Base-by-base conservation (phyloP, 495 filamentous ascomycete genomes). In the Astrocystis sublimbata region DNA sequence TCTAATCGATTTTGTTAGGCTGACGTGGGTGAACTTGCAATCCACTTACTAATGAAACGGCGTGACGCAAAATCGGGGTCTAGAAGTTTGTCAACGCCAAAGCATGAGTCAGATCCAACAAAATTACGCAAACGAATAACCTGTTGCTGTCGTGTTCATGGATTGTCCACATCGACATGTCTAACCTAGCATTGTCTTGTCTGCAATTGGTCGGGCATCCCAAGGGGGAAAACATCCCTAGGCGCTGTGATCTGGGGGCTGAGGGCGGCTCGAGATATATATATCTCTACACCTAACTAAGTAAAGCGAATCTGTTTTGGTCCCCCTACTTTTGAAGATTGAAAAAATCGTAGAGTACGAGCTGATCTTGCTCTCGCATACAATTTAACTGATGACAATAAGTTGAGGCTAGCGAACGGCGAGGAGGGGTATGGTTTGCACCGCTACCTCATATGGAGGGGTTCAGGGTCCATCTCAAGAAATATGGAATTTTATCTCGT, bases 401-500 rank as follows among this genome's bases (percentile, higher is more conserved):
- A 24, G 47, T n/a, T 51, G 47, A 51, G 26, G 47, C 33, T 30
- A 51, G 26, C 17, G 6, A 31, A 19, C 6, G 19, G 28, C 9
- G 47, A 51, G 28, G 47, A 51, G 47, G 47, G 47, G 47, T 51
- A 51, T 9, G 10, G n/a, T n/a, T n/a, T n/a, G n/a, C n/a, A n/a
- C n/a, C n/a, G n/a, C n/a, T 21, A 42, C n/a, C 10, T 17, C 3
- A 5, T 19, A 2, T 47, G 1, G 45, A 49, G 45, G 45, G 47
- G 47, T 33, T 15, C 15, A 51, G 15, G 26, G 28, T 51, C 47
- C 47, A 51, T 47, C 7, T 4, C 13, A 47, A n/a, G 12, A 24
- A 15, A 28, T 17, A 42, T 28, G 41, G 31, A 53, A 53, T 35
- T 53, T 13, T 36, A 24, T 31, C 26, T 19, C 31, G 17, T 21